Evolutionary conservation across 306 rosid species (phyloP), one percentile per base, ranked within the genome.

Genomic region (Cucumis melo): DNA sequence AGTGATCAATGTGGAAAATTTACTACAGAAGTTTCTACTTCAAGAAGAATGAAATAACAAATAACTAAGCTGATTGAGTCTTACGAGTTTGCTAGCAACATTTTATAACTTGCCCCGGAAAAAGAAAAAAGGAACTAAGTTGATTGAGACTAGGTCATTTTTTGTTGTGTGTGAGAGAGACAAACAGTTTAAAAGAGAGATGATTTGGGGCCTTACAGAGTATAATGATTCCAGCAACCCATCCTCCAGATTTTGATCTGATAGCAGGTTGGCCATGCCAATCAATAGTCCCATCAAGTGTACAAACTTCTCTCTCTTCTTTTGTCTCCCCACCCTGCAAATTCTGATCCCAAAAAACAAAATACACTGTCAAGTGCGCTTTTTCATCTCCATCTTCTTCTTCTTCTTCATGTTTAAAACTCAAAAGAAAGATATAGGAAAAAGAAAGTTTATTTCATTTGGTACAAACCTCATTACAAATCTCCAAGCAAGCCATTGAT

Each of bases 281-380:
- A 79, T 89, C 96, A 66, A 95, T 89, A 42, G 86, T 89, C 6
- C 99, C 98, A 82, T 95, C 99, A 79, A 90, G 96, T 83, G 98
- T 88, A 71, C 78, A 15, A 32, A 77, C 89, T 56, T 89, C 90
- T 72, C 82, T 57, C 57, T 87, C 94, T 60, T 86, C 90, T 77
- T 83, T 88, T 21, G 74, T 86, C 65, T 87, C 83, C 4, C 58
- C 77, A 97, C 87, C 86, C 60, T 39, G 0, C 32, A 20, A 32
- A 10, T 81, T 79, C 39, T 0, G 56, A n/a, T 54, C 59, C 57
- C 11, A 67, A 27, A 32, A 34, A 76, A 74, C 74, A 68, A 23
- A 68, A 21, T 68, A 21, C 56, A 44, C 55, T 44, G 7, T 21
- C 8, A 68, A 68, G 44, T 68, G 56, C 44, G 74, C 73, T 64